These are phyloP conservation scores for Corymbia maculata DNA, from an alignment of 345 rosid genomes.

Conservation along the genomic window DNA sequence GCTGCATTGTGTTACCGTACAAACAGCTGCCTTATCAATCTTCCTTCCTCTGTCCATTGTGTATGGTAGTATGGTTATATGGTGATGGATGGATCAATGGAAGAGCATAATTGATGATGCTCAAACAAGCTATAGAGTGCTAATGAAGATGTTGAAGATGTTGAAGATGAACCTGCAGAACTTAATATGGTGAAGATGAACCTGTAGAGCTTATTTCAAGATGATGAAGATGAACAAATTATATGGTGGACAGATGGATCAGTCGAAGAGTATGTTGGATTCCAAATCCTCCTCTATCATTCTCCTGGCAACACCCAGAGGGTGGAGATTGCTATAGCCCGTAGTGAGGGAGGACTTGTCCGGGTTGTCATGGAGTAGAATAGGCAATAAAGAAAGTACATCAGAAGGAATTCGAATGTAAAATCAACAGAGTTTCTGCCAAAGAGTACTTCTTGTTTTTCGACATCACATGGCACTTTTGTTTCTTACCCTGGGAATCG, in stretches of 20 bases:
- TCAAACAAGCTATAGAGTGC: background rate
- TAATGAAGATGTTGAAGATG: background rate
- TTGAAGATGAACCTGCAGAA: background rate
- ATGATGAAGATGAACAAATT: background rate
- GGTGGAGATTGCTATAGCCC: background rate
- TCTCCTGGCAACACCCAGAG: background rate
- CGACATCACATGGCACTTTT: background rate
- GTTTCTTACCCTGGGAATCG: background rate
- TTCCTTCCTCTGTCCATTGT: background rate
- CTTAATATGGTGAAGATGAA: background rate
- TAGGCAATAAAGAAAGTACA: background rate
- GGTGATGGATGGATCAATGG: background rate
- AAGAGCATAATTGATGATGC: background rate
- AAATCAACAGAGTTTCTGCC: background rate
- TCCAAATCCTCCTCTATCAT: background rate
- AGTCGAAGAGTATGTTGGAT: background rate
- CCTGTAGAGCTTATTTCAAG: background rate
- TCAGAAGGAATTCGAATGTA: background rate
- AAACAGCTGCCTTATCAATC: background rate
- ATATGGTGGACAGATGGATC: background rate
- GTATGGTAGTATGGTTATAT: background rate
- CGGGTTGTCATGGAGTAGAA: background rate
- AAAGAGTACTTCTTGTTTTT: background rate
- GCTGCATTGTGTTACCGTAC: background rate
- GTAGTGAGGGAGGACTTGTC: background rate